A percentile compares a stretch with the other conserved stretches of the same genome.
Evolutionary conservation across 164 flowering plant genomes (phyloP).

Genomic region (Paratinospora sagittata): DNA sequence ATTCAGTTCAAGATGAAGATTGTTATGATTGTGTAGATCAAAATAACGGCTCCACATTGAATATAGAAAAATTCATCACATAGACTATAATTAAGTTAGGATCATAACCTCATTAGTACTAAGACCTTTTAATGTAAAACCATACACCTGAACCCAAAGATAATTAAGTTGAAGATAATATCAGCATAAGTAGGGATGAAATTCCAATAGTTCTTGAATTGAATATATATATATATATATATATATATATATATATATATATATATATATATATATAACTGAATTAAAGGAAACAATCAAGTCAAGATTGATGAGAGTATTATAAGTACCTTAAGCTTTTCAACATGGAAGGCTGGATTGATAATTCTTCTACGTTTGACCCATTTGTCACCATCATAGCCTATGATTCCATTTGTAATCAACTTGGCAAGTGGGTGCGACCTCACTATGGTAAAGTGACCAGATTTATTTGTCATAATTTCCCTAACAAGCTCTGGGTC

Average conservation of each 20-base stretch:
- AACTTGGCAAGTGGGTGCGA: slow-evolving; percentile 2
- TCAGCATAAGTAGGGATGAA: neutral
- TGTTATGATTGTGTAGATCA: too few species aligned
- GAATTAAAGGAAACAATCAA: neutral
- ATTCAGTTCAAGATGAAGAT: too few species aligned
- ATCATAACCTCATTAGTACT: too few species aligned
- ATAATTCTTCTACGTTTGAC: slow-evolving; percentile 23
- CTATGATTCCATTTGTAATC: slow-evolving; percentile 13
- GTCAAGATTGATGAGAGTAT: neutral
- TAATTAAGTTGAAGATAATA: neutral
- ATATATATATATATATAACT: too few species aligned
- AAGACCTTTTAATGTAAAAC: too few species aligned
- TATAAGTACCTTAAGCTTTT: slow-evolving; percentile 26
- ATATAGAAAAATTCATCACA: too few species aligned
- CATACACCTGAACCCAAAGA: neutral
- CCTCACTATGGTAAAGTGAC: neutral
- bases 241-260: too few species aligned
- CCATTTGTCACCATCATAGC: slow-evolving; percentile 24
- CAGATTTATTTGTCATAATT: slow-evolving; percentile 9
- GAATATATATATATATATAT: too few species aligned
- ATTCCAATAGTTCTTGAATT: too few species aligned
- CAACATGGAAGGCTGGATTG: slow-evolving; percentile 26
- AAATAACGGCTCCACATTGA: too few species aligned
- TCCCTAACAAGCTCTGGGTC: slow-evolving; percentile 13
- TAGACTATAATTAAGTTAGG: too few species aligned